A percentile compares a stretch with the other conserved stretches of the same genome.
phyloP scores from a whole-genome alignment of 129 eudicot genomes.

The Rutidosis leptorrhynchoides region DNA sequence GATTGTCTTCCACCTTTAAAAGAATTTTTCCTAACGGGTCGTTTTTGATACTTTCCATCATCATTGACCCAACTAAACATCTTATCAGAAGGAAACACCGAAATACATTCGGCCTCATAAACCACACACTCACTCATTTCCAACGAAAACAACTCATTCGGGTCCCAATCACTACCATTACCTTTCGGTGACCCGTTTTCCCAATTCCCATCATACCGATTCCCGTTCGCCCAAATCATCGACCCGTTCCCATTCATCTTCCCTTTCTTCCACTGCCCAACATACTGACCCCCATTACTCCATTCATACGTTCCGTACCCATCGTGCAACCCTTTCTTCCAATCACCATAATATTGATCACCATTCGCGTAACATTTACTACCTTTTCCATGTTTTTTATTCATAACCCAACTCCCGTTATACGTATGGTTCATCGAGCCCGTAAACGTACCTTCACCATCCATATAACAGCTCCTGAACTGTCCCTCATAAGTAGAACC shows the following conservation, averaged over 20 bases:
- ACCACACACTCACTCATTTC: constrained; percentile 47
- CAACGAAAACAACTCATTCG: constrained; percentile 41
- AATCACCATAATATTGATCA: constrained; percentile 75
- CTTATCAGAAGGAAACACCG: constrained; percentile 68
- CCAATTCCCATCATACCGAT: constrained; percentile 83
- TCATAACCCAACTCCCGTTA: constrained; percentile 67
- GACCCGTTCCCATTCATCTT: constrained; percentile 66
- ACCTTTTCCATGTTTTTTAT: constrained; percentile 77
- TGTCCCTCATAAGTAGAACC: constrained; percentile 89
- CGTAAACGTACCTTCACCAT: constrained; percentile 77
- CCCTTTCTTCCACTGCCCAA: constrained; percentile 83
- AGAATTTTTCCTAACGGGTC: constrained; percentile 25
- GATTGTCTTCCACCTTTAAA: constrained; percentile 42
- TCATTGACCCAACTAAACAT: constrained; percentile 38
- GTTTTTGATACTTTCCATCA: constrained; percentile 34
- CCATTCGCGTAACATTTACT: constrained; percentile 50
- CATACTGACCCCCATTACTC: constrained; percentile 64
- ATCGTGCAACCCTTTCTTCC: constrained; percentile 65
- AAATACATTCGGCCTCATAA: constrained; percentile 46
- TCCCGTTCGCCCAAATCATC: constrained; percentile 71
- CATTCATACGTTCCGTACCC: constrained; percentile 79
- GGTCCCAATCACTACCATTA: constrained; percentile 73
- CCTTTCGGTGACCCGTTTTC: constrained; percentile 72
- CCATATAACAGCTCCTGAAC: constrained; percentile 70
- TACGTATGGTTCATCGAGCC: constrained; percentile 55